Evolutionary conservation across 1,139 yeast genomes (phyloP), one percentile per base, ranked within the genome.

Genomic region (Saccharomyces hybrid): DNA sequence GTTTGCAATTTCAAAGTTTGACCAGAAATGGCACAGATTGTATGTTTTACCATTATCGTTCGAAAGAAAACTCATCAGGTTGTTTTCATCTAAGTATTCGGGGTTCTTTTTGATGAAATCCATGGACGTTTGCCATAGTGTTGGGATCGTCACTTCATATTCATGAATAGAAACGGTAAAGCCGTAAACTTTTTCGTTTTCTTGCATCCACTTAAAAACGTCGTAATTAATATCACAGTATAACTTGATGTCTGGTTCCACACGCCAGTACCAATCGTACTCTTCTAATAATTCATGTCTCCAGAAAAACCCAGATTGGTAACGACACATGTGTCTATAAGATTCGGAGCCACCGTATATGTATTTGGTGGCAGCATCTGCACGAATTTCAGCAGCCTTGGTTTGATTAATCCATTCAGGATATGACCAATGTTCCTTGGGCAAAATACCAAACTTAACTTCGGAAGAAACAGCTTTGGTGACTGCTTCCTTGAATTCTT

Each of bases 231-330:
- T 76, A 69, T 88, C 95, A 76, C 96, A 89, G 70, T 74, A 84
- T 54, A 88, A 76, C 67, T 80, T 77, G 66, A 86, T 82, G 66
- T 82, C 86, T 32, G 97, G 97, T 73, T 91, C 97, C 54, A 90
- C 96, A 73, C 97, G 84, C 97, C 97, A 90, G 77, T 90, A 90
- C 78, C 87, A 89, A 62, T 86, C 89, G 70, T 82, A 89, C 38
- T 85, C 83, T 55, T 76, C 77, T 79, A 89, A 73, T 50, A 86
- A 69, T 49, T 82, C 83, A 66, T 88, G 95, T 73, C 88, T 79
- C 79, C 83, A 90, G 76, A 91, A 89, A 73, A 89, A 88, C 1
- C 97, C 97, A 38, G 93, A 83, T 70, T 90, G 95, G 70, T 77
- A 90, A 68, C 97, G 83, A 73, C 97, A 90, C 97, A 90, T 90